Base-by-base conservation (phyloP, 2,329 filamentous ascomycete genomes). In the Harringtonia aguacate region DNA sequence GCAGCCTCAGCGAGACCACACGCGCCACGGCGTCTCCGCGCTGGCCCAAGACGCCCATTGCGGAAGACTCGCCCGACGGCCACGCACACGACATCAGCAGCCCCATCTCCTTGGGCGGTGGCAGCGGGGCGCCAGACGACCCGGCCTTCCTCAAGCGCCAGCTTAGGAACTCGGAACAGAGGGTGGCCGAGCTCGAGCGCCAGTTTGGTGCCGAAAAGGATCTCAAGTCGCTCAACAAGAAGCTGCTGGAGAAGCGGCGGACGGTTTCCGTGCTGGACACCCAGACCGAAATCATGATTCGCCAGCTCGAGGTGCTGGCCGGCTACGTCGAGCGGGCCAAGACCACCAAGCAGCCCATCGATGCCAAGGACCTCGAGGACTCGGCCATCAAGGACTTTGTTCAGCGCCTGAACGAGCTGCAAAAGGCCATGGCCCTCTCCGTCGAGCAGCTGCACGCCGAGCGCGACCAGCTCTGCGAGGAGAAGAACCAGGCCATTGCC, bases 221-320 rank as follows among this genome's bases (percentile, higher is more conserved):
- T 46, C 61, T 81, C 21, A 84, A 84, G 63, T 83, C 81, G 54
- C 79, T 94, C 27, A 94, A 94, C 62, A 88, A 84, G 54, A 90
- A 89, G 58, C 69, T 97, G 21, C 74, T 85, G 30, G 89, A 97
- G 63, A 97, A 97, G 68, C 77, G 92, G 46, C 95, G 94, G 56
- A 97, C 92, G 0, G 92, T 98, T 60, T 90, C 90, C 8, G 85
- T 94, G 17, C 70, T 97, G 41, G 90, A 97, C 59, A 90, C 89
- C 1, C 87, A 95, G 63, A 87, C 88, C 41, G 90, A 97, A 63
- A 89, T 97, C 61, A 90, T 95, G 65, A 86, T 97, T 55, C 83
- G 86, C 34, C 88, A 97, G 61, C 70, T 97, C 17, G 87, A 94
- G 57, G 83, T 90, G 31, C 75, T 95, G 55, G 89, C 87, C 4